phyloP scores from a whole-genome alignment of 2,329 filamentous ascomycete genomes.

The Exophiala aquamarina region DNA sequence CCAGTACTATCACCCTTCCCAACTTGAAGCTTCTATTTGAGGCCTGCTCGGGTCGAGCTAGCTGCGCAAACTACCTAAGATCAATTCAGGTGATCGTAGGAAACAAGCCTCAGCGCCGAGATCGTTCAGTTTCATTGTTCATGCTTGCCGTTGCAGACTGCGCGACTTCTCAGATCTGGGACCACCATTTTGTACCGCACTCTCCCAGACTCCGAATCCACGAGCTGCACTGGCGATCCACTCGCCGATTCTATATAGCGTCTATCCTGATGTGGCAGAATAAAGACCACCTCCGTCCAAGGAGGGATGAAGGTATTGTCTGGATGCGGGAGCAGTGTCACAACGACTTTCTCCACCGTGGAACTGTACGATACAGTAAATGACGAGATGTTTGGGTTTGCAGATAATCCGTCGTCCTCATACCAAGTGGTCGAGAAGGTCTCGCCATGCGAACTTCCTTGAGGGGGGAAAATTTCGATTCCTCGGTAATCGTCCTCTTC shows the following conservation, averaged over 20 bases:
- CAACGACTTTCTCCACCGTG: constrained; percentile 44
- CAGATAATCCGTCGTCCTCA: constrained; percentile 59
- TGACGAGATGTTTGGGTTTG: constrained; percentile 39
- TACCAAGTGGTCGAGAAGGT: constrained; percentile 50
- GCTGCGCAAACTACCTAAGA: too few relatives aligned
- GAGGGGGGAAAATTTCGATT: constrained; percentile 58
- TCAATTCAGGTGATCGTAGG: too few relatives aligned
- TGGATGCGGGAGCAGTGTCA: constrained; percentile 43
- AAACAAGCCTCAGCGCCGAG: too few relatives aligned
- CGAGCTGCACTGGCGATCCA: constrained; percentile 30
- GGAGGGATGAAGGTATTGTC: constrained; percentile 46
- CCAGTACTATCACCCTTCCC: too few relatives aligned
- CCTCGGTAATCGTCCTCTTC: constrained; percentile 56
- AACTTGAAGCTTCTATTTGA: too few relatives aligned
- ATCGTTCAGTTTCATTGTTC: too few relatives aligned
- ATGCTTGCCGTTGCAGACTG: constrained; percentile 11
- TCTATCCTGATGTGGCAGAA: constrained; percentile 53
- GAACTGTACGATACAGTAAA: constrained; percentile 48
- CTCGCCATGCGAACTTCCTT: constrained; percentile 38
- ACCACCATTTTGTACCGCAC: constrained; percentile 12
- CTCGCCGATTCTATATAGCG: constrained; percentile 39
- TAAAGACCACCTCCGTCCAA: constrained; percentile 52
- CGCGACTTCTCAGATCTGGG: not conserved
- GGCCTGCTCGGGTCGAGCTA: too few relatives aligned
- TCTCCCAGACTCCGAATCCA: constrained; percentile 10